Evolutionary conservation across 176 grass and related monocot genomes (phyloP), one percentile per base, ranked within the genome.

Genomic region (Dactylis glomerata): DNA sequence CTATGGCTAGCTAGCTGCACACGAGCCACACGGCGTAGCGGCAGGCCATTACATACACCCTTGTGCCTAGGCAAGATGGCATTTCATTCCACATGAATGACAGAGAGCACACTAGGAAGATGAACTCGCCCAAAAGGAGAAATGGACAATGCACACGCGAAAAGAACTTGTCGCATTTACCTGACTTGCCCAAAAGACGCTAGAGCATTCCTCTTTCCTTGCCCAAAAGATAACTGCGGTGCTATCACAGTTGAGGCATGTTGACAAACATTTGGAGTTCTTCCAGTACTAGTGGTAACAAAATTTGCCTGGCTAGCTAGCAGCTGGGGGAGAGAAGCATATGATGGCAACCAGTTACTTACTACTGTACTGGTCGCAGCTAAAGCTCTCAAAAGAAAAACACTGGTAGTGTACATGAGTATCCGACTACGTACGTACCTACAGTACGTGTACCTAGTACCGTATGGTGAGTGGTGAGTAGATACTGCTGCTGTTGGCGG

Each of bases 41-140:
- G 36, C 67, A 42, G 42, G 14, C 59, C 59, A 16, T 12, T 16
- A 15, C 27, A 30, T 10, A 19, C 41, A 27, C 69, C 69, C 23
- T 73, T 73, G 69, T 47, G 69, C 69, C 41, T 73, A 73, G 69
- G 42, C 69, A 73, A 73, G 69, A 73, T 10, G 69, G 69, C 69
- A 73, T 45, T 73, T 41, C 69, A 28, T 73, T 23, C 14, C 68
- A 17, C 67, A 70, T 70, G 69, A 73, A 70, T 70, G 69, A 73
- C 5, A 72, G 24, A 23, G 67, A 70, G 22, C 10, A 26, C 67
- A 41, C 37, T 3, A 40, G 36, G 5, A 8, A 6, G 11, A 33
- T 12, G n/a, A 14, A 71, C 38, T 44, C 41, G 5, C 6, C 69
- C 24, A 73, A 46, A 73, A 47, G 14, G 24, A 47, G 41, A 73